A percentile compares a stretch with the other conserved stretches of the same genome.
Conservation (phyloP, 805 yeast genomes). For the Komagataella kurtzmanii region DNA sequence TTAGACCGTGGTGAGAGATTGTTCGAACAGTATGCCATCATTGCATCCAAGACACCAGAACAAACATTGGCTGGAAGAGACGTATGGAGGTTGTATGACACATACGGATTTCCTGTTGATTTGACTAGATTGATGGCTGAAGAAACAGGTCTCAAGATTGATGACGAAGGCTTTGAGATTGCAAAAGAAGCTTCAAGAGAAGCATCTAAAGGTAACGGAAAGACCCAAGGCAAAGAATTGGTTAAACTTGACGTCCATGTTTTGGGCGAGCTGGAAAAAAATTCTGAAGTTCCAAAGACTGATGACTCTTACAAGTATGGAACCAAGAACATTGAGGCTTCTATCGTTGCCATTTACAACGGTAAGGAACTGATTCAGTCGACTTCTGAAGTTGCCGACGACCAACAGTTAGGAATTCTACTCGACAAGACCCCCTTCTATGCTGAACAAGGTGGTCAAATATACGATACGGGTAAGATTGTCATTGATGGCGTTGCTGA, state of each 20-base stretch:
- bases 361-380: slow-evolving; percentile 47
- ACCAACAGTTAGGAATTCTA: slow-evolving; percentile 61
- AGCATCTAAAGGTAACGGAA: slow-evolving; percentile 86
- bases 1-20: slow-evolving; percentile 95
- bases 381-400: slow-evolving; percentile 16
- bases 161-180: slow-evolving; percentile 82
- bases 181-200: slow-evolving; percentile 85
- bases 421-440: slow-evolving; percentile 89
- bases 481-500: slow-evolving; percentile 81
- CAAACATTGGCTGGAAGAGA: slow-evolving; percentile 82
- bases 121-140: slow-evolving; percentile 97
- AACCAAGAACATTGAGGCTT: slow-evolving; percentile 52
- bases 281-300: slow-evolving; percentile 57
- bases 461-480: slow-evolving; percentile 85
- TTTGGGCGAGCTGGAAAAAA: slow-evolving; percentile 52
- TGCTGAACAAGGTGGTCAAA: slow-evolving; percentile 99
- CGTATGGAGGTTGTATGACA: slow-evolving; percentile 97
- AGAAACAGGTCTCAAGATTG: slow-evolving; percentile 87
- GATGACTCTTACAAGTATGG: slow-evolving; percentile 76
- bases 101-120: slow-evolving; percentile 98
- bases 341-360: slow-evolving; percentile 57
- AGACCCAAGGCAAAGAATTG: slow-evolving; percentile 39
- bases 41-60: slow-evolving; percentile 61
- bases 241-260: slow-evolving; percentile 89
- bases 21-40: slow-evolving; percentile 84